phyloP scores from a whole-genome alignment of 306 rosid species.

The Malus fusca region DNA sequence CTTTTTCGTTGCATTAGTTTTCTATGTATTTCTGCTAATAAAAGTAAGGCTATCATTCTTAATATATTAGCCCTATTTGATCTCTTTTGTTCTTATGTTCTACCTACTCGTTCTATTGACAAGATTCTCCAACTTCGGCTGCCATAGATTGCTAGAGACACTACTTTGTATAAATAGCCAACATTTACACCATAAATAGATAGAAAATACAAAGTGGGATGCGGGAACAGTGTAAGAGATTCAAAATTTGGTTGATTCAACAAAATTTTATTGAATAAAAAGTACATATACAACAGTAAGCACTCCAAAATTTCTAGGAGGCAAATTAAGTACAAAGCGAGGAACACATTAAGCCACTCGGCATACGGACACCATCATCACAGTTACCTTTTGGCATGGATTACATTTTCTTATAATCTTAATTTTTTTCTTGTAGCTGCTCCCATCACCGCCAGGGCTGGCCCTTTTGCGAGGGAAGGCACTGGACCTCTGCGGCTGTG shows the following conservation, averaged over 20 bases:
- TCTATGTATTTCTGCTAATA: background rate
- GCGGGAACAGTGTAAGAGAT: no score
- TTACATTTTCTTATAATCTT: background rate
- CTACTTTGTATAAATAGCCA: no score
- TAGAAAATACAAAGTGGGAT: no score
- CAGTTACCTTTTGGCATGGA: background rate
- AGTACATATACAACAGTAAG: background rate
- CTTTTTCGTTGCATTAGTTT: background rate
- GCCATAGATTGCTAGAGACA: no score
- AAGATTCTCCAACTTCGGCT: no score
- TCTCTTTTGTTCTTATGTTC: no score
- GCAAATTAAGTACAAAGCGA: background rate
- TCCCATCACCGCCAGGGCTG: background rate
- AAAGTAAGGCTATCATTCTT: no score
- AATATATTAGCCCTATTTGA: no score
- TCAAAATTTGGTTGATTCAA: no score
- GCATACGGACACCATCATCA: background rate
- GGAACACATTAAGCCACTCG: background rate
- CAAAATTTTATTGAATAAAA: no score
- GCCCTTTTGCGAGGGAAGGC: background rate
- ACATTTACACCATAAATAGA: no score
- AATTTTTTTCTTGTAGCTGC: background rate
- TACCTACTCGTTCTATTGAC: no score
- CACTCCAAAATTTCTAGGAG: background rate
- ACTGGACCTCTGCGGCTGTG: background rate